Evolutionary conservation across 2,329 filamentous ascomycete species (phyloP), one percentile per base, ranked within the genome.

Genomic region (Camptophora hylomeconis): DNA sequence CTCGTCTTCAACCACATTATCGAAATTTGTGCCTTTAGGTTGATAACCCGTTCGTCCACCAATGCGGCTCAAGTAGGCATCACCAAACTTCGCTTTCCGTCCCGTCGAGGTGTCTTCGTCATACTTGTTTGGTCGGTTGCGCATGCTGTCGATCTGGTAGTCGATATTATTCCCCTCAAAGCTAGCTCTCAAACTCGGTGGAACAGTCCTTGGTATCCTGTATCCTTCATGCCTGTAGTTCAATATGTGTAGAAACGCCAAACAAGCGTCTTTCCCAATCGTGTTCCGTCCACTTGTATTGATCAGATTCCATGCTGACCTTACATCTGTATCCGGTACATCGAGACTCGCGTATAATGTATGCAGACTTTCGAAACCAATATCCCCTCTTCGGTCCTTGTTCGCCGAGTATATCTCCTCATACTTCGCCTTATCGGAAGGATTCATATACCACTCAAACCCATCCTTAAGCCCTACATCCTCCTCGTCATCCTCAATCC

Each of bases 381-480:
- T 69, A 48, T 92, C 82, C 40, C 89, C 89, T 28, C 86, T 76
- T 52, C 77, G 72, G 54, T 92, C 81, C 37, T 84, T 73, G 59
- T 84, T 92, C 47, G 92, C 84, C 40, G 79, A 80, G 59, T 95
- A 98, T 57, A 98, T 98, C 46, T 87, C 82, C 57, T 94, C 84
- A 60, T 98, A 98, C 57, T 94, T 95, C 40, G 72, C 52, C 59
- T 92, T 92, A 59, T 98, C 86, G 17, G 65, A 58, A 1, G 89
- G 89, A 36, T 75, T 84, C 83, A 98, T 98, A 61, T 98, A 98
- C 89, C 89, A 98, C 54, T 98, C 89, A 55, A 98, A 98, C 8
- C 87, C 87, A 56, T 94, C 84, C 53, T 92, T 92, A 38, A 98
- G 64, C 1, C 84, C 84, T 1, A 75, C 72, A 3, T 76, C 74